These are phyloP conservation scores for Alternaria tenuissima DNA, from an alignment of 2,329 filamentous ascomycete genomes.

Conservation along the genomic window DNA sequence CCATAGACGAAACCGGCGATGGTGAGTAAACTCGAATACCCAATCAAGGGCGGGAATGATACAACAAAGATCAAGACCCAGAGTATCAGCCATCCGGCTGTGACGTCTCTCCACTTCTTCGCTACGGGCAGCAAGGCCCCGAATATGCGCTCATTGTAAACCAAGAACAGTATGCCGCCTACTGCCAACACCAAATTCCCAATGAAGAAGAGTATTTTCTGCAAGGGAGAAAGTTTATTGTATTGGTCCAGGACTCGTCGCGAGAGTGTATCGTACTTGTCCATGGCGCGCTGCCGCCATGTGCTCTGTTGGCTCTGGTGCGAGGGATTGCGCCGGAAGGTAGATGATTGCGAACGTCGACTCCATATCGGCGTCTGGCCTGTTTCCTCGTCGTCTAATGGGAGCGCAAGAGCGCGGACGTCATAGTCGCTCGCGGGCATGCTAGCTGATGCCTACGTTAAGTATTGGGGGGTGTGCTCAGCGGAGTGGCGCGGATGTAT, in stretches of 20 bases:
- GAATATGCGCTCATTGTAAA: constrained; percentile 85
- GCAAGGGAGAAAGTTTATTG: constrained; percentile 64
- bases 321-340: constrained; percentile 51
- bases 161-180: constrained; percentile 71
- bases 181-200: constrained; percentile 62
- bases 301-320: constrained; percentile 37
- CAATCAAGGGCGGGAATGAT: constrained; percentile 86
- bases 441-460: constrained; percentile 19
- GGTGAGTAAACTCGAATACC: constrained; percentile 80
- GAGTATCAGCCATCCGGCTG: constrained; percentile 75
- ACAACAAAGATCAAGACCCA: constrained; percentile 78
- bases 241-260: constrained; percentile 60
- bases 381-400: constrained; percentile 60
- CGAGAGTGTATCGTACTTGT: constrained; percentile 56
- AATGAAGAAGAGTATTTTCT: constrained; percentile 67
- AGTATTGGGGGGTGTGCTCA: background rate
- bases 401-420: constrained; percentile 62
- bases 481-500: constrained; percentile 27
- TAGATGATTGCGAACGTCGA: constrained; percentile 48
- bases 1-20: constrained; percentile 76
- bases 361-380: constrained; percentile 62
- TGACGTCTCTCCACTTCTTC: constrained; percentile 76
- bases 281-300: constrained; percentile 53
- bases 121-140: constrained; percentile 75
- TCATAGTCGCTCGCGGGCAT: constrained; percentile 58